phyloP scores from a whole-genome alignment of 345 rosid species.

The Kernera saxatilis region DNA sequence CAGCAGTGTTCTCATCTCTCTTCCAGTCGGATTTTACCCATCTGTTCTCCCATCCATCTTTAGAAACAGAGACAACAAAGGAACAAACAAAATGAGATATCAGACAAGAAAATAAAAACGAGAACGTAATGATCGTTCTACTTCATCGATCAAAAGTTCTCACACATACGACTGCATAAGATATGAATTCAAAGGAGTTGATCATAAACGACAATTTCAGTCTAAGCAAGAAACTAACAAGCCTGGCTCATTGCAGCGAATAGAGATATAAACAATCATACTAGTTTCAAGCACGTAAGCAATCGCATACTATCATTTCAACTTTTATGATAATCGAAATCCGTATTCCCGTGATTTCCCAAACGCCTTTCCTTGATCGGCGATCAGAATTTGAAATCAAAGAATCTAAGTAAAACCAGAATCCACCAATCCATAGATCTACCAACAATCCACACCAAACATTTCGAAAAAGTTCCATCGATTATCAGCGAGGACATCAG shows the following conservation, averaged over 20 bases:
- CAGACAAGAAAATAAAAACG: neutral
- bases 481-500: neutral
- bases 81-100: neutral
- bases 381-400: neutral
- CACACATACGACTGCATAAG: neutral
- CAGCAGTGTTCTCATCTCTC: slow-evolving; percentile 77
- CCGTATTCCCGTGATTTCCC: neutral
- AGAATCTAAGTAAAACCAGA: neutral
- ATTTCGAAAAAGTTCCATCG: neutral
- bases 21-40: slow-evolving; percentile 97
- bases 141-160: neutral
- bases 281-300: neutral
- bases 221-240: neutral
- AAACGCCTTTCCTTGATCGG: neutral
- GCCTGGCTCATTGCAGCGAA: neutral
- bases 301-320: neutral
- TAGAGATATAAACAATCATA: neutral
- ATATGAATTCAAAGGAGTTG: neutral
- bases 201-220: neutral
- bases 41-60: slow-evolving; percentile 95
- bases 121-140: neutral
- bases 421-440: slow-evolving; percentile 13
- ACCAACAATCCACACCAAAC: neutral
- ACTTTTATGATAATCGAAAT: neutral
- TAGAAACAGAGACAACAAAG: neutral